Base-by-base conservation (phyloP, 23 red algal species). In the Chondrus crispus region DNA sequence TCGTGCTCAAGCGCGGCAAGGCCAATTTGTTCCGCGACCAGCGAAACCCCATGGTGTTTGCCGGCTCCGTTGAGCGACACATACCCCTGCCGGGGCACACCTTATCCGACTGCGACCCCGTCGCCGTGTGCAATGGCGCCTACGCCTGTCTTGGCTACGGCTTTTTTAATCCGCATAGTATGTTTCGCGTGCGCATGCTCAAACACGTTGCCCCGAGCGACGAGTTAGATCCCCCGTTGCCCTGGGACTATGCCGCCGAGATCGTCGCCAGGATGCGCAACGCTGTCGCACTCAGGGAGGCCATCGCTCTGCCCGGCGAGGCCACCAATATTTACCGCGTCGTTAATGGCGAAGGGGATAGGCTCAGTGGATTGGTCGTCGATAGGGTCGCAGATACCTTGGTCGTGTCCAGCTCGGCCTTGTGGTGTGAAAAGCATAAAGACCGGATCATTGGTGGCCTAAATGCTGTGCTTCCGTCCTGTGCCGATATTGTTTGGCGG, bases 301-400 rank as follows among this genome's bases (percentile, higher is more conserved):
- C 35, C 28, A 45, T 93, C 54, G 81, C 81, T 2, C 73, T 93
- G 68, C 69, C 85, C 7, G 16, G 35, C 12, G 18, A 41, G 3
- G 66, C 26, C 2, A 53, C 91, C 3, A 37, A 70, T 48, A 42
- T 49, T 13, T 95, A 75, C 60, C 84, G 92, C 24, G 45, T 88
- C 9, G 84, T 95, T 18, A 95, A 95, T 71, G 82, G 92, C 3
- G 92, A 95, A 9, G 92, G 92, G 42, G 92, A 95, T 85, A 42
- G 92, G n/a, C 70, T 95, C 22, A 71, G 50, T 33, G 92, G 92
- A 3, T 52, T 95, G 7, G 69, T 72, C 12, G 39, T 95, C 2
- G 92, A 95, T 40, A 32, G 71, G 13, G 81, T 81, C 53, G 84
- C 26, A 51, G 4, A 13, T 35, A 49, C 72, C 12, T 16, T 39